phyloP scores from a whole-genome alignment of 306 rosid genomes.

The Quercus aquifolioides region DNA sequence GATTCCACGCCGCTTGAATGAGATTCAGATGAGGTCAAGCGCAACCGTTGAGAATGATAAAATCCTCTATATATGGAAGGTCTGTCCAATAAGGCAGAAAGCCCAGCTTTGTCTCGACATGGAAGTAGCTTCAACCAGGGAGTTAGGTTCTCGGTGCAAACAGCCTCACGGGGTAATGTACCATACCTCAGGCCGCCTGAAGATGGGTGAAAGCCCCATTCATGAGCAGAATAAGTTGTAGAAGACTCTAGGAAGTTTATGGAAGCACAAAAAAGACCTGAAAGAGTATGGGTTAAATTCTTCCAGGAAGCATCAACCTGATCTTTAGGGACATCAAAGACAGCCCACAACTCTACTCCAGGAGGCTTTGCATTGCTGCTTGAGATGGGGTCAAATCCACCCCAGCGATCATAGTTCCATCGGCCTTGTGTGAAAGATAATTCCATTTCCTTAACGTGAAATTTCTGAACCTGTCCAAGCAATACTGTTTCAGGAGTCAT shows the following conservation, averaged over 20 bases:
- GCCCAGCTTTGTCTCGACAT: conserved; percentile 90
- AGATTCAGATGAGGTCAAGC: conserved; percentile 36
- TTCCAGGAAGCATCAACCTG: conserved; percentile 84
- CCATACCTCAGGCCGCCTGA: conserved; percentile 80
- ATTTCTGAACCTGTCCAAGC: conserved; percentile 76
- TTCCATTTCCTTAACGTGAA: conserved; percentile 74
- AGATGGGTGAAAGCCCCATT: conserved; percentile 59
- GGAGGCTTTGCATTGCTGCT: conserved; percentile 92
- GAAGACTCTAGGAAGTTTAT: conserved; percentile 94
- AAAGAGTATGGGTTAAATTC: conserved; percentile 85
- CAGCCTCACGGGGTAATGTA: conserved; percentile 93
- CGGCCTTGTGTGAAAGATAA: conserved; percentile 97
- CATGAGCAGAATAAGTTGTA: conserved; percentile 69
- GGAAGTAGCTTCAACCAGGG: conserved; percentile 98
- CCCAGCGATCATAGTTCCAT: conserved; percentile 95
- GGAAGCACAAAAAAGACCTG: conserved; percentile 96
- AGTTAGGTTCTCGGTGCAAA: conserved; percentile 94
- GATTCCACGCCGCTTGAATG: conserved; percentile 40
- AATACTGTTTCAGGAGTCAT: conserved; percentile 33
- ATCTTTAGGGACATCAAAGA: conserved; percentile 64
- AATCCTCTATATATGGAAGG: conserved; percentile 89
- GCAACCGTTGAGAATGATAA: conserved; percentile 89
- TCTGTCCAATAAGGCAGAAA: conserved; percentile 81
- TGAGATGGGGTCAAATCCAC: conserved; percentile 86
- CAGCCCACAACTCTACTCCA: conserved; percentile 97